Evolutionary conservation across 257 asterid genomes (phyloP), one percentile per base, ranked within the genome.

Genomic region (Salvia hispanica): DNA sequence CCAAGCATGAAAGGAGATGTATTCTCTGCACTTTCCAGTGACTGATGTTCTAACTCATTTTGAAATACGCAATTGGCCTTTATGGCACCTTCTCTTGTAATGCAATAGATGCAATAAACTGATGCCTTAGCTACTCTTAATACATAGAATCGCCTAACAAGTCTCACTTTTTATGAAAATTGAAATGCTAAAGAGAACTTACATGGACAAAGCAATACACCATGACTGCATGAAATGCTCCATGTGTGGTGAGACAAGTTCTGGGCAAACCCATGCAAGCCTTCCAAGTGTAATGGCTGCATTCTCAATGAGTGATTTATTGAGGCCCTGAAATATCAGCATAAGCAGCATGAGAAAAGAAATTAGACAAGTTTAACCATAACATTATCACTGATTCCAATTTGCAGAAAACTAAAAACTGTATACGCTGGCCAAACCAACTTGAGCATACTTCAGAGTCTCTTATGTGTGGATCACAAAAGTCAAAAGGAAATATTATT

Each of bases 151-250:
- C 31, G 4, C 43, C 39, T 34, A 25, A 25, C 39, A 34, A 34
- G 39, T 34, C 39, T 34, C 39, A 34, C 6, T 25, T 34, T 34
- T 34, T 4, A 34, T 34, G 39, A 34, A 34, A 34, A 34, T 34
- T 34, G 6, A 34, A 34, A 34, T 34, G 31, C 31, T 33, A 71
- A 31, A 60, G 48, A 28, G 58, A 58, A 76, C 98, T 85, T 84
- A 92, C 98, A 81, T 81, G 71, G 95, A 87, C 82, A 92, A 79
- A 77, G 98, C 95, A 67, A 85, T 70, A 72, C 96, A 92, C 98
- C 98, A 92, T 15, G 88, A 61, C 79, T 87, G 96, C 98, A 92
- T 82, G 81, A 92, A 92, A 85, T 92, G 98, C 82, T 87, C 98
- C 98, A 92, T 83, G 77, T 87, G 96, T 10, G 95, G 98, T 50